Percentiles rank a stretch among this genome's conserved stretches.
Conservation (phyloP, 352 stramenopile genomes). For the Blastocystis sp. region DNA sequence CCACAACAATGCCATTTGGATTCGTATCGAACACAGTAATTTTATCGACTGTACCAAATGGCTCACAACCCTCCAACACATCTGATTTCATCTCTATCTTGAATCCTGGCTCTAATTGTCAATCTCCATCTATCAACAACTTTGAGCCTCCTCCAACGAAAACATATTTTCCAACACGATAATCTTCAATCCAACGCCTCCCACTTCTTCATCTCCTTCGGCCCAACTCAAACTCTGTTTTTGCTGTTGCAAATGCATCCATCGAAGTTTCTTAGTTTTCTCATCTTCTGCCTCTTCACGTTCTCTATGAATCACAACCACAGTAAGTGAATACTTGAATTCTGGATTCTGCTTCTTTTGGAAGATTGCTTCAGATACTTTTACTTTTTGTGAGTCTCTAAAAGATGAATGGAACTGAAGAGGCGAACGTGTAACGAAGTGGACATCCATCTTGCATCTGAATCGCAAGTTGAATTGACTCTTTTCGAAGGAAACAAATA, state of each 20-base stretch:
- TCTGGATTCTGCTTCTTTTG: conserved; percentile 44
- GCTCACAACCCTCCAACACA: conserved; percentile 23
- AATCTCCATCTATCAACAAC: not conserved
- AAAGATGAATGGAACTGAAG: not conserved
- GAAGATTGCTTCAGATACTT: conserved; percentile 42
- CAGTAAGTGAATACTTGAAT: not conserved
- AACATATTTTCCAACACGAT: conserved; percentile 62
- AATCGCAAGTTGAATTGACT: conserved; percentile 57
- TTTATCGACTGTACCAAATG: conserved; percentile 43
- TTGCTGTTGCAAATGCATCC: conserved; percentile 58
- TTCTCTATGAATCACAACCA: not conserved
- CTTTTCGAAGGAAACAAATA: conserved; percentile 59
- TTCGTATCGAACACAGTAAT: conserved; percentile 56
- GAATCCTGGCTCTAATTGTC: conserved; percentile 28
- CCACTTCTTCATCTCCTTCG: conserved; percentile 8
- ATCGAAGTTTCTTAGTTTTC: conserved; percentile 54
- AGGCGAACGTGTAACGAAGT: conserved; percentile 20
- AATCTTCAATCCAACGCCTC: conserved; percentile 23
- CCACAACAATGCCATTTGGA: conserved; percentile 50
- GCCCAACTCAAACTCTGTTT: conserved; percentile 53
- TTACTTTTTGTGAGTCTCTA: conserved; percentile 50
- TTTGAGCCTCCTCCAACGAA: conserved; percentile 15
- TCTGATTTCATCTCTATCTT: conserved; percentile 33
- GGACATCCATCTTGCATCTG: conserved; percentile 60
- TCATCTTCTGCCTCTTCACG: conserved; percentile 34